Percentiles rank a stretch among this genome's conserved stretches.
Conservation (phyloP, 306 rosid species). For the Adenanthera pavonina region DNA sequence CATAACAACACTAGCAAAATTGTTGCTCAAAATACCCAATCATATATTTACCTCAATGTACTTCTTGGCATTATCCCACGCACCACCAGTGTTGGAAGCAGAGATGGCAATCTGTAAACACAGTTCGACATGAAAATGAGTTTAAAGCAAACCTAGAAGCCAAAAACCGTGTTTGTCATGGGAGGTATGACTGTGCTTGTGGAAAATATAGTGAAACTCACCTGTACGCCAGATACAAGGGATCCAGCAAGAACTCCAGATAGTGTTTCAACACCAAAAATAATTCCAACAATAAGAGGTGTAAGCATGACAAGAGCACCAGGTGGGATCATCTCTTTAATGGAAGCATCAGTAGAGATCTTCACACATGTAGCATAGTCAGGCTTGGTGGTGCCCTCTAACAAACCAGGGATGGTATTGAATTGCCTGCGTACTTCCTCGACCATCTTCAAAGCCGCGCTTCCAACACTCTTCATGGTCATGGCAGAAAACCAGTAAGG, state of each 20-base stretch:
- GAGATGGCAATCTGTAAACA: constrained; percentile 83
- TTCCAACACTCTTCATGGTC: constrained; percentile 99
- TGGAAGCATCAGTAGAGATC: constrained; percentile 94
- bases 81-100: constrained; percentile 99
- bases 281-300: constrained; percentile 87
- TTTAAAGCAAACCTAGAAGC: constrained; percentile 12
- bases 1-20: not conserved
- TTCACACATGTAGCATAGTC: constrained; percentile 95
- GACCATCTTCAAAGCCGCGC: constrained; percentile 96
- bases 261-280: constrained; percentile 95
- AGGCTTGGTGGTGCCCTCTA: constrained; percentile 93
- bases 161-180: not conserved
- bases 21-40: constrained; percentile 1
- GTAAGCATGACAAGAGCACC: constrained; percentile 98
- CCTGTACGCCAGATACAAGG: constrained; percentile 96
- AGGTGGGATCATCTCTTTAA: constrained; percentile 95
- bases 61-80: constrained; percentile 99
- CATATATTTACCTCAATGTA: constrained; percentile 77
- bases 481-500: constrained; percentile 99
- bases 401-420: constrained; percentile 87
- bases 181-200: not conserved
- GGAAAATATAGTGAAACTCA: constrained; percentile 33
- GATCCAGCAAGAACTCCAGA: constrained; percentile 96
- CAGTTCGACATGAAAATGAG: constrained; percentile 2
- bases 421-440: constrained; percentile 98